Evolutionary conservation across 345 rosid species (phyloP).

Genomic region (Boechera retrofracta): DNA sequence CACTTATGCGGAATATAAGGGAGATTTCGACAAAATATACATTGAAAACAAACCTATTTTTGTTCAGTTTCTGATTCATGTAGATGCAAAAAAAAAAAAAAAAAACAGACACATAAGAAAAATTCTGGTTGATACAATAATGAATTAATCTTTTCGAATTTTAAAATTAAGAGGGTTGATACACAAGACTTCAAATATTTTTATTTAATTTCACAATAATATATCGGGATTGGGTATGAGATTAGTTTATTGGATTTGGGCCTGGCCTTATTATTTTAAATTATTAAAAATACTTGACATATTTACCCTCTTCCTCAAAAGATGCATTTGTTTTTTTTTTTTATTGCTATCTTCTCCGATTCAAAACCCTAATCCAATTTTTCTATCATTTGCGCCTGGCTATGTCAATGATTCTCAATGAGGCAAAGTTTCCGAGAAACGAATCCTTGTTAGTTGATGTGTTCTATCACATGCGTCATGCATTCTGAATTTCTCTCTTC

Average conservation of each 20-base stretch:
- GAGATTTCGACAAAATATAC: too few relatives aligned
- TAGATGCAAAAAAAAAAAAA: too few relatives aligned
- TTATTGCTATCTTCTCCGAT: not conserved
- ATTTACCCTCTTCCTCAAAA: not conserved
- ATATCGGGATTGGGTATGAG: not conserved
- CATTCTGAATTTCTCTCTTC: not conserved
- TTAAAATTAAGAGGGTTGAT: too few relatives aligned
- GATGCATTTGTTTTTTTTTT: not conserved
- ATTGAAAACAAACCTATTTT: too few relatives aligned
- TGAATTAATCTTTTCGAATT: too few relatives aligned
- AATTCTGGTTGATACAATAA: too few relatives aligned
- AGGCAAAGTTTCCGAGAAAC: not conserved
- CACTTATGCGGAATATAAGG: too few relatives aligned
- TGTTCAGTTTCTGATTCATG: too few relatives aligned
- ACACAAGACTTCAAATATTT: too few relatives aligned
- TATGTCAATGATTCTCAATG: not conserved
- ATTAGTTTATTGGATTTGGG: constrained; percentile 33
- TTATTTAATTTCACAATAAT: too few relatives aligned
- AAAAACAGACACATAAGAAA: too few relatives aligned
- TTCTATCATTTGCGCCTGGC: not conserved
- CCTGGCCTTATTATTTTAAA: constrained; percentile 4
- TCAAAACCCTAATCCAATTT: constrained; percentile 25
- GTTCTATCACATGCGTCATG: not conserved
- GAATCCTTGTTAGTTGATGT: not conserved
- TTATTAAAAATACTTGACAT: not conserved